A percentile compares a stretch with the other conserved stretches of the same genome.
These are phyloP conservation scores for Pseudogymnoascus sp. DNA, from an alignment of 2,329 filamentous ascomycete genomes.

Conservation along the genomic window DNA sequence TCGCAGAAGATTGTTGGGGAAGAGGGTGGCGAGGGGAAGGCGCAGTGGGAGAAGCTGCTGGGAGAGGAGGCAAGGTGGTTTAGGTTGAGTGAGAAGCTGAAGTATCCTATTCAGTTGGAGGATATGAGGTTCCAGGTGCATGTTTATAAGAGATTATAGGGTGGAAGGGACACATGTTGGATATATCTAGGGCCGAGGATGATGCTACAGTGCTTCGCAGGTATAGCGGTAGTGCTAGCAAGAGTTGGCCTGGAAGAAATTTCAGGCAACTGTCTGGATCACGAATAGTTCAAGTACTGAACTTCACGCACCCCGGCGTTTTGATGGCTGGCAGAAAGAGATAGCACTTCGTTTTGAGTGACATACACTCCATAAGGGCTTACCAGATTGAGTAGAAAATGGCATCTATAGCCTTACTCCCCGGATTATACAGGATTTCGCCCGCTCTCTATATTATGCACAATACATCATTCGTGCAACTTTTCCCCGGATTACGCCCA, in stretches of 20 bases:
- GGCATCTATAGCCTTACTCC: background rate
- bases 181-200: background rate
- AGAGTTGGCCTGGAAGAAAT: background rate
- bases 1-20: constrained; percentile 32
- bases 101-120: constrained; percentile 79
- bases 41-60: constrained; percentile 64
- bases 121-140: constrained; percentile 95
- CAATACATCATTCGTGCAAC: background rate
- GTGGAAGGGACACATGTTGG: background rate
- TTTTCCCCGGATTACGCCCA: constrained; percentile 46
- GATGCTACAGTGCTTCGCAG: background rate
- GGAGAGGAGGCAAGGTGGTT: constrained; percentile 81
- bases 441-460: background rate
- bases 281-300: background rate
- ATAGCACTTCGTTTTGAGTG: background rate
- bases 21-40: constrained; percentile 18
- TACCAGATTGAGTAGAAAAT: background rate
- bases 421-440: background rate
- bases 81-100: constrained; percentile 55
- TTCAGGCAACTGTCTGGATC: too few species aligned
- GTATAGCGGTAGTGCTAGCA: background rate
- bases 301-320: background rate
- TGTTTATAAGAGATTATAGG: constrained; percentile 50
- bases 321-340: background rate
- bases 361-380: background rate